These are phyloP conservation scores for Bullera alba DNA, from an alignment of 768 basidiomycete genomes.

Conservation along the genomic window DNA sequence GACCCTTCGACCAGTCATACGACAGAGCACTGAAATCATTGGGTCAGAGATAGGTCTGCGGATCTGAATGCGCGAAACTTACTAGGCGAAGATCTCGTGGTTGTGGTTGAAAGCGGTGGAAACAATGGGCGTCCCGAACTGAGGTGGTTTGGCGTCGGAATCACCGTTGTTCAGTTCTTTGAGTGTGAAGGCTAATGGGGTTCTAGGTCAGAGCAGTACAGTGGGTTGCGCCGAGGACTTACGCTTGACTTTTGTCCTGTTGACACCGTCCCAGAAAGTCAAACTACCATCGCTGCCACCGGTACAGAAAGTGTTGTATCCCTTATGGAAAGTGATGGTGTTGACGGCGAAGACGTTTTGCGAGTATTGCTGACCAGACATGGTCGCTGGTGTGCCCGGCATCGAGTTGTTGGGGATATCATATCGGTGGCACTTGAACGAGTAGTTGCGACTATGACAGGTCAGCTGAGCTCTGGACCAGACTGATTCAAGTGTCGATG, in stretches of 20 bases:
- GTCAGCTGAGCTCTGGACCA: background rate
- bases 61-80: slow-evolving; percentile 10
- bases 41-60: no score
- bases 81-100: slow-evolving; percentile 81
- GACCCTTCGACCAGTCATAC: slow-evolving; percentile 91
- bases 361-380: slow-evolving; percentile 55
- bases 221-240: slow-evolving; percentile 48
- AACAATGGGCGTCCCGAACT: slow-evolving; percentile 57
- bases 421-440: slow-evolving; percentile 59
- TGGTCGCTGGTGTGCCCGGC: slow-evolving; percentile 53
- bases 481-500: no score
- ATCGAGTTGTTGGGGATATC: slow-evolving; percentile 29
- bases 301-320: slow-evolving; percentile 77
- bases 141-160: slow-evolving; percentile 26
- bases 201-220: slow-evolving; percentile 47
- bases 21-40: slow-evolving; percentile 58
- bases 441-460: slow-evolving; percentile 58
- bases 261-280: slow-evolving; percentile 50
- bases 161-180: slow-evolving; percentile 44
- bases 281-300: slow-evolving; percentile 52
- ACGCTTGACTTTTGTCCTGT: slow-evolving; percentile 87
- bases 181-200: slow-evolving; percentile 26
- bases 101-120: slow-evolving; percentile 78
- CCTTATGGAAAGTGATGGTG: slow-evolving; percentile 75
- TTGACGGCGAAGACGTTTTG: slow-evolving; percentile 75